Percentiles rank a stretch among this genome's conserved stretches.
These are phyloP conservation scores for Lunularia cruciata DNA, from an alignment of 225 moss, liverwort and hornwort species.

Conservation along the genomic window DNA sequence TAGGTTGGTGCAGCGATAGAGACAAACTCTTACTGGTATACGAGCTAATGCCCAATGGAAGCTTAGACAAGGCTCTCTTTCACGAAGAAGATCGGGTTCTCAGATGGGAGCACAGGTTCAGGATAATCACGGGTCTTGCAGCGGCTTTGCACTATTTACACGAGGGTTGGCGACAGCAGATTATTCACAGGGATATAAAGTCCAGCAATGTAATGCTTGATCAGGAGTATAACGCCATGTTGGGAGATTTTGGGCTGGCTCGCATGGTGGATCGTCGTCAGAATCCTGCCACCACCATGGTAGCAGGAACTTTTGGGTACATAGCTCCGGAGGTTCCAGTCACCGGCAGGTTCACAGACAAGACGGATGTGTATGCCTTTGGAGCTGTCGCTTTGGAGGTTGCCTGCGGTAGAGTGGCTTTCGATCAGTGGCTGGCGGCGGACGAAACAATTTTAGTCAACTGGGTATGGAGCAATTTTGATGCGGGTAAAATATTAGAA, in stretches of 20 bases:
- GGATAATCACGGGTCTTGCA: constrained; percentile 17
- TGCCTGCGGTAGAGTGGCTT: constrained; percentile 12
- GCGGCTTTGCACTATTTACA: constrained; percentile 37
- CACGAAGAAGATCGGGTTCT: not conserved
- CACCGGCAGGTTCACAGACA: constrained; percentile 22
- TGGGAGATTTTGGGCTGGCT: constrained; percentile 34
- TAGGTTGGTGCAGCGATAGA: constrained; percentile 34
- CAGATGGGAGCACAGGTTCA: constrained; percentile 12
- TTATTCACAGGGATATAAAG: constrained; percentile 56
- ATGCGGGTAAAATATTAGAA: not conserved
- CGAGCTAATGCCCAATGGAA: constrained; percentile 26
- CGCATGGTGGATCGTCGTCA: constrained; percentile 23
- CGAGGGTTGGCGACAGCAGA: constrained; percentile 50
- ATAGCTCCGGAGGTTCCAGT: constrained; percentile 25
- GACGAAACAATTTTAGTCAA: not conserved
- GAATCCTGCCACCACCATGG: constrained; percentile 17
- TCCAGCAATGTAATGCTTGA: constrained; percentile 49
- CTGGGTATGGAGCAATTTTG: constrained; percentile 20
- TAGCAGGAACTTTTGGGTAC: constrained; percentile 26
- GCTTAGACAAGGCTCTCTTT: constrained; percentile 31
- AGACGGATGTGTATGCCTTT: constrained; percentile 24
- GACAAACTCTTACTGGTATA: constrained; percentile 21
- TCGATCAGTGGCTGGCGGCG: not conserved
- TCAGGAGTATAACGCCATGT: constrained; percentile 17
- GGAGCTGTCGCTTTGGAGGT: constrained; percentile 33